phyloP scores from a whole-genome alignment of 805 yeast genomes.

The Metschnikowia bowlesiae region DNA sequence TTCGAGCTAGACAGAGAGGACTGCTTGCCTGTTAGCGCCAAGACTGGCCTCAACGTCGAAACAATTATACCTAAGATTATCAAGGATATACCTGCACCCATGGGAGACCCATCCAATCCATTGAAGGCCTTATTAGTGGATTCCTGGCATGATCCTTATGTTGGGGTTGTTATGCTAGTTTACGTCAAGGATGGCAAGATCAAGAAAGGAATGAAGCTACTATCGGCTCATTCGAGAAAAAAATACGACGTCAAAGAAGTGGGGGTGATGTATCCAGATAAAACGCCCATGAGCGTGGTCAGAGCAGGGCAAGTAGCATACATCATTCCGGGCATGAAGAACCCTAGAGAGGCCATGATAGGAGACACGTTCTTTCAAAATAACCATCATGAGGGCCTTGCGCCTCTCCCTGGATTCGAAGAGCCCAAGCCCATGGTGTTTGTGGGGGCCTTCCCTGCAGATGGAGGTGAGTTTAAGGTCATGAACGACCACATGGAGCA shows the following conservation, averaged over 20 bases:
- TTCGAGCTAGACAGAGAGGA: conserved; percentile 76
- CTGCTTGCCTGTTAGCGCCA: conserved; percentile 84
- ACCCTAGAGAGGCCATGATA: conserved; percentile 76
- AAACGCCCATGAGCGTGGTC: conserved; percentile 56
- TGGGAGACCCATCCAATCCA: conserved; percentile 50
- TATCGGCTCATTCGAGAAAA: conserved; percentile 71
- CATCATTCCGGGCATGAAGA: conserved; percentile 90
- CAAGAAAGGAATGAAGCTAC: conserved; percentile 66
- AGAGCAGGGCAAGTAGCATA: conserved; percentile 94
- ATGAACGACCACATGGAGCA: conserved; percentile 88
- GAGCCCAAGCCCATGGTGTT: conserved; percentile 98
- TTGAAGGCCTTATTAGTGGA: conserved; percentile 82
- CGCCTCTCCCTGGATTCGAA: conserved; percentile 90
- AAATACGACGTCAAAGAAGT: conserved; percentile 87
- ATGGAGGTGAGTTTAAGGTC: conserved; percentile 82
- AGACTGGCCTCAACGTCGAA: conserved; percentile 80
- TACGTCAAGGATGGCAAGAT: conserved; percentile 80
- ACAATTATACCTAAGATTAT: conserved; percentile 76
- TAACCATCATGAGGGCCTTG: conserved; percentile 52
- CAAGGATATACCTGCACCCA: conserved; percentile 76
- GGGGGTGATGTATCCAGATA: conserved; percentile 94
- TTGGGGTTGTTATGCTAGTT: conserved; percentile 85
- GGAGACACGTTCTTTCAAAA: conserved; percentile 83
- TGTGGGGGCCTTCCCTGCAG: conserved; percentile 97
- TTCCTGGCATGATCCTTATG: conserved; percentile 93